These are phyloP conservation scores for Monilinia vaccinii-corymbosi DNA, from an alignment of 2,329 filamentous ascomycete genomes.

Conservation along the genomic window DNA sequence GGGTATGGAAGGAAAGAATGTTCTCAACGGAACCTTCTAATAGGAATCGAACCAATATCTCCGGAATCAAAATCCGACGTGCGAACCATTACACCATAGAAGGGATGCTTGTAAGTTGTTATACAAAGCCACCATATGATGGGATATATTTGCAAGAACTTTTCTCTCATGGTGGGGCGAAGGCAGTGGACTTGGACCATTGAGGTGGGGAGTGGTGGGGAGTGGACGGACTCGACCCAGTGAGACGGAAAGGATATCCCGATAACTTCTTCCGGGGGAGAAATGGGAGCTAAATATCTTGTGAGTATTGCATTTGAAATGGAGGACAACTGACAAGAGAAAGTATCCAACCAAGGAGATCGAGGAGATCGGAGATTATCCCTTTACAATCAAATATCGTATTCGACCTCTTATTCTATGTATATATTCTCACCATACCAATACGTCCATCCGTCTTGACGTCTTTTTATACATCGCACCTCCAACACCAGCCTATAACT, in stretches of 20 bases:
- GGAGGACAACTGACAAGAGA: neutral
- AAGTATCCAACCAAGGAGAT: neutral
- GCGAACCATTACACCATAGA: constrained; percentile 29
- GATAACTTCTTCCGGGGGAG: neutral
- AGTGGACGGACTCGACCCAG: neutral
- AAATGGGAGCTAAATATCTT: neutral
- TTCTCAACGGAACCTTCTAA: neutral
- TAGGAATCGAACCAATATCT: neutral
- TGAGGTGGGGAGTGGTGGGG: neutral
- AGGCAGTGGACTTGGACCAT: neutral
- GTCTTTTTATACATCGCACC: constrained; percentile 25
- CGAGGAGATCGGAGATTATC: neutral
- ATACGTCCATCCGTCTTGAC: neutral
- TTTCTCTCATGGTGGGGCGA: neutral
- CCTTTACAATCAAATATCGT: neutral
- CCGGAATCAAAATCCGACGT: constrained; percentile 11
- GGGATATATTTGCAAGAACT: neutral
- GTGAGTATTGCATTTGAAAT: neutral
- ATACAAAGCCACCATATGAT: accelerated
- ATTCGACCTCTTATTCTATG: neutral
- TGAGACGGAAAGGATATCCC: neutral
- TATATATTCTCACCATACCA: neutral
- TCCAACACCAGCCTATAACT: constrained; percentile 30
- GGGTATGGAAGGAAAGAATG: neutral
- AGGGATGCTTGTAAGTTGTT: constrained; percentile 6